Evolutionary conservation across 805 yeast genomes (phyloP).

Genomic region (Lipomyces yamadae): DNA sequence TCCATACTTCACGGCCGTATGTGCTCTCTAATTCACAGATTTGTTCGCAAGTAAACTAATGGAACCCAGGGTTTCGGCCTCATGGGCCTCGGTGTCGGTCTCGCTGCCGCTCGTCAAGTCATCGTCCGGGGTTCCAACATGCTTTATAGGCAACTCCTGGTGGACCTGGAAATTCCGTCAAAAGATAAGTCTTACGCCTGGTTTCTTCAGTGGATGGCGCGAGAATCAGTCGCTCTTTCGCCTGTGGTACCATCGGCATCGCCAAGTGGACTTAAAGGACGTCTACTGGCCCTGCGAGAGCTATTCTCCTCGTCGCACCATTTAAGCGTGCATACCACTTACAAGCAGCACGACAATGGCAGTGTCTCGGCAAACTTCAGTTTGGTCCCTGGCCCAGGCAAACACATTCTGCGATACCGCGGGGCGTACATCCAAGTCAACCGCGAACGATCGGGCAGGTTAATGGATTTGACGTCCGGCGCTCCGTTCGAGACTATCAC

Average conservation of each 20-base stretch:
- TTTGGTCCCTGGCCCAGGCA: conserved; percentile 97
- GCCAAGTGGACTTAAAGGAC: background rate
- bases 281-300: conserved; percentile 20
- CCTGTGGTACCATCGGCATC: background rate
- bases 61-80: conserved; percentile 80
- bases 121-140: conserved; percentile 65
- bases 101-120: conserved; percentile 78
- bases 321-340: conserved; percentile 85
- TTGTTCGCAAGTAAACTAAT: background rate
- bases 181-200: conserved; percentile 92
- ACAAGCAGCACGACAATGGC: conserved; percentile 89
- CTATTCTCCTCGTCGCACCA: conserved; percentile 55
- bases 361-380: conserved; percentile 84
- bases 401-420: conserved; percentile 80
- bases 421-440: conserved; percentile 88
- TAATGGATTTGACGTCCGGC: conserved; percentile 87
- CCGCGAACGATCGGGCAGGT: conserved; percentile 86
- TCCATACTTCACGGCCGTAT: conserved; percentile 89
- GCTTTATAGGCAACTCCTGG: conserved; percentile 79
- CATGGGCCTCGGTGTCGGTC: conserved; percentile 89
- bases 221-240: conserved; percentile 27
- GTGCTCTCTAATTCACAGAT: background rate
- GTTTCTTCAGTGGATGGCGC: conserved; percentile 92
- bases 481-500: conserved; percentile 97
- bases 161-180: conserved; percentile 90